Conservation (phyloP, 768 basidiomycete species). For the Leccinum incarnatum region DNA sequence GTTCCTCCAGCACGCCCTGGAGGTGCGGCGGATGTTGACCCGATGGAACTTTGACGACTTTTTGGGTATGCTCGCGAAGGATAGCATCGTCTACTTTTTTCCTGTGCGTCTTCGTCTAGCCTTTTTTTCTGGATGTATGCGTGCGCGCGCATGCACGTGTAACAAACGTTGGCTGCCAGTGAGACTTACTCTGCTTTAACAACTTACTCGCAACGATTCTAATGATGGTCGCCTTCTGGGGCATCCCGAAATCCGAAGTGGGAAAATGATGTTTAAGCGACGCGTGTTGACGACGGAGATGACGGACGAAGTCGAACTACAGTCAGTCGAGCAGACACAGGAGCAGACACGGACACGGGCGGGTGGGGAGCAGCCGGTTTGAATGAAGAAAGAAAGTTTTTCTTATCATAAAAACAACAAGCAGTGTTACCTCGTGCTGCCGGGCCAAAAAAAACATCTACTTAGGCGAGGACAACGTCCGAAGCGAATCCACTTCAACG, state of each 20-base stretch:
- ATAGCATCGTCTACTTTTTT: constrained; percentile 21
- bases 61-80: constrained; percentile 15
- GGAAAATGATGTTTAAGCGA: constrained; percentile 9
- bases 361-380: neutral
- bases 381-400: neutral
- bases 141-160: neutral
- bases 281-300: neutral
- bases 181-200: neutral
- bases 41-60: constrained; percentile 13
- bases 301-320: constrained; percentile 9
- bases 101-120: constrained; percentile 9
- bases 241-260: constrained; percentile 7
- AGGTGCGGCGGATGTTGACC: constrained; percentile 4
- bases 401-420: too few species aligned
- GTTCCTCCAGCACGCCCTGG: constrained; percentile 12
- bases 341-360: neutral
- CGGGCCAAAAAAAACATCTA: neutral
- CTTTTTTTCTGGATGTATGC: neutral
- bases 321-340: neutral
- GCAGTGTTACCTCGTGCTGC: neutral
- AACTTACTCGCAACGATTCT: constrained; percentile 16
- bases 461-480: neutral
- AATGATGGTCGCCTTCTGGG: constrained; percentile 17
- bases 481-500: neutral
- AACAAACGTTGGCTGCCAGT: neutral